Conservation (phyloP, 805 yeast species). For the Spathaspora arborariae region DNA sequence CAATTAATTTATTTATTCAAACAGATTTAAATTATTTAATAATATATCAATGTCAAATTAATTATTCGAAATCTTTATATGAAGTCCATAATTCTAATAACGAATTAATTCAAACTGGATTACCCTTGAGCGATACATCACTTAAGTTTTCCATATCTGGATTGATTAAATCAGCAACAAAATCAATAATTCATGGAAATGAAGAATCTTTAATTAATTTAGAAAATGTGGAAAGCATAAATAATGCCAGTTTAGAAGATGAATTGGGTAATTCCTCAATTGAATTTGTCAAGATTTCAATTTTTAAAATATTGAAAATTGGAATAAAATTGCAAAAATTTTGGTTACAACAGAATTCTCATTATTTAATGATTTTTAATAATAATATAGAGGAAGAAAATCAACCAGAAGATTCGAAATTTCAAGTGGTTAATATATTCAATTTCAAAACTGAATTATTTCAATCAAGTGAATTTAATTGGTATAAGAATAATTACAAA, state of each 20-base stretch:
- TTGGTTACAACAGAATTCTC: conserved; percentile 39
- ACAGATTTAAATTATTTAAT: conserved; percentile 38
- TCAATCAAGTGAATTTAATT: conserved; percentile 21
- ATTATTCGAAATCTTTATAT: conserved; percentile 28
- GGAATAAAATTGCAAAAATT: conserved; percentile 25
- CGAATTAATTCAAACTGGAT: conserved; percentile 29
- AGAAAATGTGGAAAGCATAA: conserved; percentile 34
- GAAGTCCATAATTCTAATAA: conserved; percentile 28
- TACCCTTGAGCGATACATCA: conserved; percentile 28
- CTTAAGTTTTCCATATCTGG: conserved; percentile 23
- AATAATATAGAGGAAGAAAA: conserved; percentile 12
- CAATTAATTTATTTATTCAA: conserved; percentile 35
- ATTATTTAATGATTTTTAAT: conserved; percentile 31
- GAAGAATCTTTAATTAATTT: conserved; percentile 16
- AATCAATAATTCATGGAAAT: conserved; percentile 26
- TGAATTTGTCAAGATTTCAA: conserved; percentile 23
- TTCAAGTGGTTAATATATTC: conserved; percentile 34
- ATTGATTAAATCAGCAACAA: conserved; percentile 30
- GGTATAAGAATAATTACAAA: conserved; percentile 21
- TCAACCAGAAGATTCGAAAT: conserved; percentile 9
- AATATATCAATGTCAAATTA: conserved; percentile 36
- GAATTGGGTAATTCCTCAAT: conserved; percentile 24
- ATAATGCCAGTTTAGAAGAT: conserved; percentile 27
- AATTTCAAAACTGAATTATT: conserved; percentile 26
- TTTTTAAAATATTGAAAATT: conserved; percentile 31